Evolutionary conservation across 1,139 yeast species (phyloP), one percentile per base, ranked within the genome.

Genomic region (Eremothecium sinecaudum): DNA sequence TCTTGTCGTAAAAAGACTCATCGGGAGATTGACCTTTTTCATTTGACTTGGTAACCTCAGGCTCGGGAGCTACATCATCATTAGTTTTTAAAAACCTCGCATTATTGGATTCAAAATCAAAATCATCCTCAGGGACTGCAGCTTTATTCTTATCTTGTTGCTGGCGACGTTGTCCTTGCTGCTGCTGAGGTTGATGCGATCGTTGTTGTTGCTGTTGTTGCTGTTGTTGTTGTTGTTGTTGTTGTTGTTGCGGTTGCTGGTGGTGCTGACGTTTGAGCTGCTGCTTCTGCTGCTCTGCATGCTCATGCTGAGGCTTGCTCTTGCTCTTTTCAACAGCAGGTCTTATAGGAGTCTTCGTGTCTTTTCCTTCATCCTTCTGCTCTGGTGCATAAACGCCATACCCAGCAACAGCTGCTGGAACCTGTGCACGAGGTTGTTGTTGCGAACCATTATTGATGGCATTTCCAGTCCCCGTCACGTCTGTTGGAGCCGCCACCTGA

Each of bases 51-150:
- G 25, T 33, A 12, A 21, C 35, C 20, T 32, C 44, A 11, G 20
- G 18, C 18, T 37, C 41, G 17, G 30, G 35, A 11, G 36, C 44
- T 9, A 41, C 20, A 42, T 45, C 47, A 12, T 30, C 34, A 28
- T 36, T 14, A 48, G 56, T 31, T 41, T 58, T 66, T 18, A 58
- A 47, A 45, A 71, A 67, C 44, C 73, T 78, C 23, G 84, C 86
- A 55, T 79, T 80, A 46, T 73, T 73, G 24, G 71, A 58, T 47
- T 71, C 82, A 52, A 84, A 84, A 58, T 86, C 77, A 50, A 67
- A 75, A 37, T 70, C 79, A 35, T 67, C 48, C 35, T 51, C 62
- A 33, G 68, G 67, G 18, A 61, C 51, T 18, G 55, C 56, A 15
- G 50, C 44, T 24, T 45, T 42, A 11, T 36, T 39, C 18, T 11